Base-by-base conservation (phyloP, 805 yeast genomes). In the Brettanomyces custersianus region DNA sequence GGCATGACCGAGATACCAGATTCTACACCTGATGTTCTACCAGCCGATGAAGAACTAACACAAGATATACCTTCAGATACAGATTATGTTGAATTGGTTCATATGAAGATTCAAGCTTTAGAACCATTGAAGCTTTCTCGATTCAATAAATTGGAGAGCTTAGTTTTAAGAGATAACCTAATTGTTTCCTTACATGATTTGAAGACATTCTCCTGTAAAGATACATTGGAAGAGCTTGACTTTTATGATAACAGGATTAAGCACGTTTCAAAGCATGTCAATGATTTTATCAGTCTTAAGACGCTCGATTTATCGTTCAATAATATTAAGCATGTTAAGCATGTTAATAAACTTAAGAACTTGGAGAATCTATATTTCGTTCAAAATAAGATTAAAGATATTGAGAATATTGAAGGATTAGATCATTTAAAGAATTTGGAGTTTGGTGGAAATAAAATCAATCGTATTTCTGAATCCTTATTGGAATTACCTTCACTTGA, bases 221-320 rank as follows among this genome's bases (percentile, higher is more conserved):
- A 68, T 2, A 65, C 66, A 1, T 48, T 92, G 46, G 82, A 74
- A 44, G 92, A 86, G 41, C 61, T 92, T 40, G 98, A 92, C 57
- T 66, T 88, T 22, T 92, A 92, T 54, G 98, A 92, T 59, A 92
- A 92, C 59, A 65, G 95, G 47, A 81, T 92, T 48, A 77, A 79
- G 44, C 96, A 87, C 52, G 85, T 92, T 35, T 77, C 88, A 4
- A 75, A 77, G 31, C 79, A 75, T 48, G 53, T 86, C 15, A 74
- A 70, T 41, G 73, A 74, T 33, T 70, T 86, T 45, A 59, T 53
- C 3, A 70, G 73, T 26, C 59, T 87, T 42, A 68, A 57, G 38
- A 68, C 52, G 36, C 64, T 92, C 47, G 98, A 92, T 60, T 65
- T 92, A 19, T 83, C 95, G 18, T 92, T 92, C 62, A 92, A 92